A percentile compares a stretch with the other conserved stretches of the same genome.
Conservation (phyloP, 805 yeast species). For the Komagataella phaffii region DNA sequence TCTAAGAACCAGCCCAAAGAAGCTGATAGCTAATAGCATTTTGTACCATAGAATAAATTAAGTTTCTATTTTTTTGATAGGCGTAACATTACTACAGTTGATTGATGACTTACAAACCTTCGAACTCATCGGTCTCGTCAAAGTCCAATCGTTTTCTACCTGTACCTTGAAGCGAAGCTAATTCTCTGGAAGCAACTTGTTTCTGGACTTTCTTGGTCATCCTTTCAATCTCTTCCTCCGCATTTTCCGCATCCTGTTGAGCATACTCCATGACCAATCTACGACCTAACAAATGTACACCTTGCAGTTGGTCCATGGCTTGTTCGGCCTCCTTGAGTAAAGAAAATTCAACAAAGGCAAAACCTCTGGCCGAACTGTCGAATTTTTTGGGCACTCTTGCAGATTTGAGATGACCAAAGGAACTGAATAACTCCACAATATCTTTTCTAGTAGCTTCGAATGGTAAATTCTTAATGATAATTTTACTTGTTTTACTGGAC, state of each 20-base stretch:
- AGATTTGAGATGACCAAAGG: slow-evolving; percentile 89
- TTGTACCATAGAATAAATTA: background rate
- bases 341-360: slow-evolving; percentile 91
- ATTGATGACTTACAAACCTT: background rate
- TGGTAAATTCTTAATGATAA: slow-evolving; percentile 92
- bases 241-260: slow-evolving; percentile 65
- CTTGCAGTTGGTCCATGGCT: slow-evolving; percentile 88
- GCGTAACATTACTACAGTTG: background rate
- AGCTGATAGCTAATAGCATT: background rate
- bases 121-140: slow-evolving; percentile 40
- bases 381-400: slow-evolving; percentile 95
- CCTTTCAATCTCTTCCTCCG: slow-evolving; percentile 80
- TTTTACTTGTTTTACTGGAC: slow-evolving; percentile 46
- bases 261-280: slow-evolving; percentile 90
- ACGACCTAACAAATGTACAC: slow-evolving; percentile 94
- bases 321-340: slow-evolving; percentile 82
- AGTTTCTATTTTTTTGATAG: background rate
- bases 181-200: slow-evolving; percentile 68
- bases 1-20: slow-evolving; percentile 28
- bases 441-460: slow-evolving; percentile 92
- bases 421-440: slow-evolving; percentile 81
- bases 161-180: slow-evolving; percentile 50
- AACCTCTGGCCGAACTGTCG: slow-evolving; percentile 91
- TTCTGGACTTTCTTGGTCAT: slow-evolving; percentile 78
- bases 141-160: slow-evolving; percentile 64